phyloP scores from a whole-genome alignment of 2,329 filamentous ascomycete species.

The Pseudogymnoascus sp. region DNA sequence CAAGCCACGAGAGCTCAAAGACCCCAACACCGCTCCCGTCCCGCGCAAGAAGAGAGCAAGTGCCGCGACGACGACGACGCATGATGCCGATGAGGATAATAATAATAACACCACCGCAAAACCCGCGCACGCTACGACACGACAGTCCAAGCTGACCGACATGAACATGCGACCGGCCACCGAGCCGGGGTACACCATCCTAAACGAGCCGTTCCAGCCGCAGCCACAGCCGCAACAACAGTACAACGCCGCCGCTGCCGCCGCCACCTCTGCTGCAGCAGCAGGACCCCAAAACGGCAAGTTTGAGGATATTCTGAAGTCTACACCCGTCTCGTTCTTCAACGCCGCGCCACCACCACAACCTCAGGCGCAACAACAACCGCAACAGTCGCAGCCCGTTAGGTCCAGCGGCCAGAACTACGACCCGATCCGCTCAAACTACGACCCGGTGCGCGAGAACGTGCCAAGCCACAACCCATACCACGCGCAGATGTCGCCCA shows the following conservation, averaged over 20 bases:
- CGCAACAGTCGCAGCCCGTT: constrained; percentile 37
- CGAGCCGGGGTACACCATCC: constrained; percentile 13
- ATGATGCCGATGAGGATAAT: constrained; percentile 25
- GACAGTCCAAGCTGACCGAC: constrained; percentile 34
- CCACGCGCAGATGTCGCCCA: constrained; percentile 38
- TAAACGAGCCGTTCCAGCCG: not conserved
- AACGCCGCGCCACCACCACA: not conserved
- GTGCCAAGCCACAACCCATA: constrained; percentile 36
- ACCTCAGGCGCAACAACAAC: constrained; percentile 26
- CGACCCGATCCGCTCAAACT: constrained; percentile 76
- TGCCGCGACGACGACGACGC: constrained; percentile 23
- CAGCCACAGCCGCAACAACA: not conserved
- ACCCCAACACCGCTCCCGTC: constrained; percentile 47
- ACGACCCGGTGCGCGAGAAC: constrained; percentile 55
- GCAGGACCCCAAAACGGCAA: constrained; percentile 27
- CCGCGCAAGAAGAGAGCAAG: constrained; percentile 46
- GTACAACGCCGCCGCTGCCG: not conserved
- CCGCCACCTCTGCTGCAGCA: not conserved
- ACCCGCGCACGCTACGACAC: constrained; percentile 25
- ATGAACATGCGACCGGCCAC: constrained; percentile 19
- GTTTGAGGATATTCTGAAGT: constrained; percentile 32
- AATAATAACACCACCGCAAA: constrained; percentile 2
- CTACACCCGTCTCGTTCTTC: constrained; percentile 22
- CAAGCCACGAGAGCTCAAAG: constrained; percentile 47
- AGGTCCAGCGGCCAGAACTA: constrained; percentile 74